These are phyloP conservation scores for Aspergillus steynii DNA, from an alignment of 495 filamentous ascomycete species.

Conservation along the genomic window DNA sequence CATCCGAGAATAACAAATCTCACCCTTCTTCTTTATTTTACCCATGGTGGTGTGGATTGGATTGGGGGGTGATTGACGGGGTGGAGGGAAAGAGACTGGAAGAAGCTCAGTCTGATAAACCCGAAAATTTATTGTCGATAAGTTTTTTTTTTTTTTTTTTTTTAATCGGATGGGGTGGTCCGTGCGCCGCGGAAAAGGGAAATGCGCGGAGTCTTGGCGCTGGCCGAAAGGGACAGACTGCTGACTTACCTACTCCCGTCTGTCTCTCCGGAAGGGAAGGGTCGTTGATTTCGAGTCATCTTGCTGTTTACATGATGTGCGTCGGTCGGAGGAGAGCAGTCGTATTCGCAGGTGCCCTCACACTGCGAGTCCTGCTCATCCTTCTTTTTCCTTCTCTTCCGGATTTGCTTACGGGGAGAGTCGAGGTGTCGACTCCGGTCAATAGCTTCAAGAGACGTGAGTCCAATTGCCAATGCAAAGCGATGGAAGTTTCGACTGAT, in stretches of 20 bases:
- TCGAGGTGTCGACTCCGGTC: slow-evolving; percentile 94
- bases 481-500: background rate
- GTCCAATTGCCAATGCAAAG: slow-evolving; percentile 22
- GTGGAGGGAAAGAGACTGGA: slow-evolving; percentile 30
- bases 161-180: slow-evolving; percentile 24
- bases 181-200: slow-evolving; percentile 35
- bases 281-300: background rate
- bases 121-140: slow-evolving; percentile 37
- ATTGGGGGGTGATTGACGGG: slow-evolving; percentile 21
- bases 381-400: slow-evolving; percentile 80
- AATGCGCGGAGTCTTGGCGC: slow-evolving; percentile 33
- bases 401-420: slow-evolving; percentile 81
- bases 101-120: slow-evolving; percentile 15
- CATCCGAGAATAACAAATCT: slow-evolving; percentile 12
- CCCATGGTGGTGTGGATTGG: slow-evolving; percentile 55
- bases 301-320: slow-evolving; percentile 42
- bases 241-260: background rate
- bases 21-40: slow-evolving; percentile 91
- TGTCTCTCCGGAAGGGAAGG: background rate
- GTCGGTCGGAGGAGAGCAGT: slow-evolving; percentile 73
- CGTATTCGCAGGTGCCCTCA: slow-evolving; percentile 74
- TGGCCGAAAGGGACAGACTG: slow-evolving; percentile 13
- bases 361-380: slow-evolving; percentile 78
- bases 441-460: slow-evolving; percentile 96
- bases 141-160: slow-evolving; percentile 36